Conservation (phyloP, 352 stramenopile species). For the Thraustochytrium sp. region DNA sequence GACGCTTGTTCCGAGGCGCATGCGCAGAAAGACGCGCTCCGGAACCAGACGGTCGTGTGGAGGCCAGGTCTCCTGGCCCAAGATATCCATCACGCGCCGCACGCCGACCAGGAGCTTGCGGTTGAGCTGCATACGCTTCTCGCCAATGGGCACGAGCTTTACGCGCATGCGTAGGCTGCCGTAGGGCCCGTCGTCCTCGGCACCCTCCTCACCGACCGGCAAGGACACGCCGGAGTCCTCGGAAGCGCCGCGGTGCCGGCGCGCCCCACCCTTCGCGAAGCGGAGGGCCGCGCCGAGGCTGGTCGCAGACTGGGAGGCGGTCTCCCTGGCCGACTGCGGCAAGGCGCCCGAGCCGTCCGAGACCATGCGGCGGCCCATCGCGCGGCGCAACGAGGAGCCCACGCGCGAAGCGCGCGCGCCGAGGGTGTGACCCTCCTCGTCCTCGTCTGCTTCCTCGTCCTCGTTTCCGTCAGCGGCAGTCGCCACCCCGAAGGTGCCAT, state of each 20-base stretch:
- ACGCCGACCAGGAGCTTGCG: background rate
- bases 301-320: too few species aligned
- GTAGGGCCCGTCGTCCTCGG: background rate
- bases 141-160: conserved; percentile 9
- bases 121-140: conserved; percentile 6
- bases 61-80: background rate
- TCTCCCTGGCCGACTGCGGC: too few species aligned
- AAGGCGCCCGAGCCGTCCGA: background rate
- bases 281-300: too few species aligned
- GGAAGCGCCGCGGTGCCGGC: background rate
- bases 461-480: too few species aligned
- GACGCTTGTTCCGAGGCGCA: background rate
- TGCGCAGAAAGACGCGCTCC: background rate
- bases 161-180: background rate
- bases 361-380: background rate
- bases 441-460: too few species aligned
- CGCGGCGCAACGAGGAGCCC: too few species aligned
- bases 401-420: too few species aligned
- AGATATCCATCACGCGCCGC: background rate
- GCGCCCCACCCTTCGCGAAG: too few species aligned
- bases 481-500: too few species aligned
- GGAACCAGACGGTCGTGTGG: background rate
- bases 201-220: background rate
- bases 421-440: too few species aligned
- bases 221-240: background rate